These are phyloP conservation scores for Acanthamoeba divionensis DNA, from an alignment of 208 protist genomes.

Conservation along the genomic window DNA sequence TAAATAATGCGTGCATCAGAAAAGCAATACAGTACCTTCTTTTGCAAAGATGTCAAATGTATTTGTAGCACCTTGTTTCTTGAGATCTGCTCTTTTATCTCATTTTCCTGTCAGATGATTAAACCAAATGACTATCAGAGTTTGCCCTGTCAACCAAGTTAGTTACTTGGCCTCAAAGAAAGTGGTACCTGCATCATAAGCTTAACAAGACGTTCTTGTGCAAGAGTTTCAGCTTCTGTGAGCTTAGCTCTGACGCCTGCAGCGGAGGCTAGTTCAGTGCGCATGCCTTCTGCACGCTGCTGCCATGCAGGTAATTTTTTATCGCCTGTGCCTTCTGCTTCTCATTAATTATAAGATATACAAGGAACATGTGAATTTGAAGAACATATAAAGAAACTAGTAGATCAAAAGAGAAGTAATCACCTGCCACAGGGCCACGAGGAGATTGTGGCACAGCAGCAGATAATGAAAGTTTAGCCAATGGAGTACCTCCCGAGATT, in stretches of 20 bases:
- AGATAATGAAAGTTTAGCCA: no score
- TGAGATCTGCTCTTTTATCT: conserved; percentile 46
- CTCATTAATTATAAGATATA: no score
- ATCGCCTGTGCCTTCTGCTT: no score
- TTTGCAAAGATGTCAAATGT: background rate
- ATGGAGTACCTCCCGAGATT: no score
- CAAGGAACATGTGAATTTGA: no score
- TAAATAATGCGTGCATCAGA: background rate
- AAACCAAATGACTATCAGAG: background rate
- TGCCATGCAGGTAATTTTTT: background rate
- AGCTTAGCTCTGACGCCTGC: conserved; percentile 21
- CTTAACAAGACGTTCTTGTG: background rate
- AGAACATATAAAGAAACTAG: no score
- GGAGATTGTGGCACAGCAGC: background rate
- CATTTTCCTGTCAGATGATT: background rate
- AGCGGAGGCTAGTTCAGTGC: conserved; percentile 2
- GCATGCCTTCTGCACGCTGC: conserved; percentile 19
- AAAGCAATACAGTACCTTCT: background rate
- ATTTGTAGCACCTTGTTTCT: conserved; percentile 41
- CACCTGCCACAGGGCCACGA: background rate
- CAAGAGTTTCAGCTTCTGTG: background rate
- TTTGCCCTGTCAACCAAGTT: no score
- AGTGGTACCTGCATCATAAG: no score
- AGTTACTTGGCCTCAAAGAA: no score
- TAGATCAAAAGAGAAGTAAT: background rate